Conservation (phyloP, 306 rosid genomes). For the Vigna radiata region DNA sequence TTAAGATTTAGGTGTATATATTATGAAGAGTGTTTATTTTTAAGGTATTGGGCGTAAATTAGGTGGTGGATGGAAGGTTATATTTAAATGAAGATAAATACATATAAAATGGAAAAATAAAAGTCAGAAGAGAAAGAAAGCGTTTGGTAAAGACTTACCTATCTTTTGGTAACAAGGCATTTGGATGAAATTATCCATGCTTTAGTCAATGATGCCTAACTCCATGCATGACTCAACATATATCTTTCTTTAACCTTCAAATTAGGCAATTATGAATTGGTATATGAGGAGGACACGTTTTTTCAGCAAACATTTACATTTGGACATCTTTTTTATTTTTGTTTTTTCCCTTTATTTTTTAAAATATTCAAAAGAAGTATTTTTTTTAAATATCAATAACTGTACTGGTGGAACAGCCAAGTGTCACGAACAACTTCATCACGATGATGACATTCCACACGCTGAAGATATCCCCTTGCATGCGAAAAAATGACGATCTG, state of each 20-base stretch:
- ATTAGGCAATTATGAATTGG: conserved; percentile 30
- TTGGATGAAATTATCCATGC: neutral
- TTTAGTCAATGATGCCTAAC: conserved; percentile 41
- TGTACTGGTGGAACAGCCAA: too few species aligned
- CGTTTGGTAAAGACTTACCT: conserved; percentile 41
- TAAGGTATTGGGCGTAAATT: neutral
- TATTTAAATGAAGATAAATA: neutral
- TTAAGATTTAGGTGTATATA: neutral
- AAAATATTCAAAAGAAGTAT: too few species aligned
- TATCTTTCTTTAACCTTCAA: conserved; percentile 26
- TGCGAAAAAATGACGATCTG: too few species aligned
- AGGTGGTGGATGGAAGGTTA: neutral
- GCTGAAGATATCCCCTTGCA: too few species aligned
- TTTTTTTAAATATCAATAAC: too few species aligned
- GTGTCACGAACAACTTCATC: too few species aligned
- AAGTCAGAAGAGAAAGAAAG: neutral
- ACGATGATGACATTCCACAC: too few species aligned
- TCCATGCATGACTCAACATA: conserved; percentile 24
- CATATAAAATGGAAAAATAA: neutral
- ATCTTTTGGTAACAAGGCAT: conserved; percentile 45
- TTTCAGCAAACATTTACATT: neutral
- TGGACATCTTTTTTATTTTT: too few species aligned
- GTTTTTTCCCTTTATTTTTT: neutral
- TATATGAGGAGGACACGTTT: neutral
- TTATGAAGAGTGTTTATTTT: neutral